phyloP scores from a whole-genome alignment of 805 yeast genomes.

The Candida methanosorbosa region DNA sequence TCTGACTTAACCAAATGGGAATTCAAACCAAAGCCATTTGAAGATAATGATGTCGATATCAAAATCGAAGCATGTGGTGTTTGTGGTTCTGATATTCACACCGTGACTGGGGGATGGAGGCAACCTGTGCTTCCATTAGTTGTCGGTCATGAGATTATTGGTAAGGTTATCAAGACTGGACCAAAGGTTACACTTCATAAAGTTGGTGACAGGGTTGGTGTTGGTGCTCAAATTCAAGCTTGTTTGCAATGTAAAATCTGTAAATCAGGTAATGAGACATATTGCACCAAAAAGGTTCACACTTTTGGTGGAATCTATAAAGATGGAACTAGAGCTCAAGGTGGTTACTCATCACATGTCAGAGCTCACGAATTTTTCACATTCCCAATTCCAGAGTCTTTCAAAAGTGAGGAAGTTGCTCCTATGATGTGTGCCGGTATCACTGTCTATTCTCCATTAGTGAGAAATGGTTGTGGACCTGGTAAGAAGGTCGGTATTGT shows the following conservation, averaged over 20 bases:
- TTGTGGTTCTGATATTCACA: conserved; percentile 44
- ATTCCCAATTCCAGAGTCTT: conserved; percentile 50
- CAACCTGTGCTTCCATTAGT: conserved; percentile 10
- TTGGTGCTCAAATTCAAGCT: conserved; percentile 61
- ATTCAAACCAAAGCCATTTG: conserved; percentile 16
- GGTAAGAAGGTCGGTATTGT: conserved; percentile 41
- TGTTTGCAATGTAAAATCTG: conserved; percentile 61
- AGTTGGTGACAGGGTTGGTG: conserved; percentile 72
- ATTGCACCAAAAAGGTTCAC: conserved; percentile 26
- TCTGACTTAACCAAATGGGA: conserved; percentile 18
- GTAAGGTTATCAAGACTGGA: conserved; percentile 53
- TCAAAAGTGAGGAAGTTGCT: conserved; percentile 49
- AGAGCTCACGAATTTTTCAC: conserved; percentile 57
- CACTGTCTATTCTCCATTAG: conserved; percentile 62
- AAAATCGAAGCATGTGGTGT: conserved; percentile 39
- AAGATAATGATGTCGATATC: conserved; percentile 29
- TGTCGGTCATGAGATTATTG: conserved; percentile 61
- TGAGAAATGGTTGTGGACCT: conserved; percentile 32
- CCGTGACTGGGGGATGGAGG: conserved; percentile 24
- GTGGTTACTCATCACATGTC: conserved; percentile 64
- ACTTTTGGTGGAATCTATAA: conserved; percentile 26
- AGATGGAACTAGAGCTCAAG: conserved; percentile 33
- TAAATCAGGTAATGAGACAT: conserved; percentile 37
- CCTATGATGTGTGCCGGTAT: conserved; percentile 75
- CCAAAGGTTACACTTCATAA: conserved; percentile 39